phyloP scores from a whole-genome alignment of 139 green algal species.

The Haematococcus lacustris region DNA sequence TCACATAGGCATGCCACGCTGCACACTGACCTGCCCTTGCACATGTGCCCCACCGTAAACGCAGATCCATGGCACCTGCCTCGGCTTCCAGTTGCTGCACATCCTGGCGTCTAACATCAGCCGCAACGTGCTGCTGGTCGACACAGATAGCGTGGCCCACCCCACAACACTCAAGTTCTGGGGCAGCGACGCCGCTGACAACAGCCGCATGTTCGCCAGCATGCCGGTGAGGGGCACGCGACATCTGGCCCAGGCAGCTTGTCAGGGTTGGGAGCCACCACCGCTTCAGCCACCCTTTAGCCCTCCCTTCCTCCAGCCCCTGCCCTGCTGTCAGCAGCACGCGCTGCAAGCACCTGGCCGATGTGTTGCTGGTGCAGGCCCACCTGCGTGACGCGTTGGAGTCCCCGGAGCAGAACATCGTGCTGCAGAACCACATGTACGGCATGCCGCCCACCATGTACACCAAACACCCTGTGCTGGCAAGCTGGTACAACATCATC shows the following conservation, averaged over 20 bases:
- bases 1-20: no score
- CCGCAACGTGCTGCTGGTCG: conserved; percentile 68
- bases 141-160: conserved; percentile 63
- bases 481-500: conserved; percentile 20
- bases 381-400: conserved; percentile 43
- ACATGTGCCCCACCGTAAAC: no score
- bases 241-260: no score
- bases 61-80: conserved; percentile 64
- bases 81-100: conserved; percentile 81
- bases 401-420: conserved; percentile 55
- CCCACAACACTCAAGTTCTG: conserved; percentile 48
- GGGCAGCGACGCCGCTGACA: conserved; percentile 9
- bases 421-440: conserved; percentile 77
- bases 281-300: no score
- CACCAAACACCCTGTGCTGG: conserved; percentile 48
- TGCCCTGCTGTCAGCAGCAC: no score
- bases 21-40: no score
- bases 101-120: conserved; percentile 67
- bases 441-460: conserved; percentile 65
- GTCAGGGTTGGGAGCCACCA: no score
- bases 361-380: no score
- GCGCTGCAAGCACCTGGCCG: no score
- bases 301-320: no score
- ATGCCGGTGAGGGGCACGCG: conserved; percentile 33
- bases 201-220: conserved; percentile 34